A percentile compares a stretch with the other conserved stretches of the same genome.
These are phyloP conservation scores for Geotrichum klebahnii DNA, from an alignment of 1,139 yeast genomes.

Conservation along the genomic window DNA sequence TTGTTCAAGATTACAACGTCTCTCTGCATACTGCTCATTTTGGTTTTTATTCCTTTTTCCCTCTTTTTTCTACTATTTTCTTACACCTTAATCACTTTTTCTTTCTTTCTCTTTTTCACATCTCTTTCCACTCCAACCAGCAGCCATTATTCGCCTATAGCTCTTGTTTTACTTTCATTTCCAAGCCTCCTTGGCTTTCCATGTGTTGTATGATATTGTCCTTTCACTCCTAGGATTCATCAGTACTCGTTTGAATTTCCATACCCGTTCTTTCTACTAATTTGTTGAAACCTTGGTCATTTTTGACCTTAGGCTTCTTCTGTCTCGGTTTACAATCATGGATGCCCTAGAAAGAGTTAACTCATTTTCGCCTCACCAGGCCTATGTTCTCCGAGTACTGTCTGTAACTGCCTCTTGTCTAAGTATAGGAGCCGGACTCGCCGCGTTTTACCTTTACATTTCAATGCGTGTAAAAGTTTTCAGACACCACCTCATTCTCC, in stretches of 20 bases:
- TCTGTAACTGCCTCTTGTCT: constrained; percentile 35
- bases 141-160: too few relatives aligned
- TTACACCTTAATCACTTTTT: neutral
- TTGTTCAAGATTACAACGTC: too few relatives aligned
- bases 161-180: too few relatives aligned
- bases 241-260: neutral
- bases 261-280: neutral
- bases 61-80: neutral
- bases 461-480: constrained; percentile 35
- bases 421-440: constrained; percentile 35
- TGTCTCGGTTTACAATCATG: neutral
- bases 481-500: constrained; percentile 51
- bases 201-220: too few relatives aligned
- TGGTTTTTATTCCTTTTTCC: neutral
- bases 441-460: constrained; percentile 35
- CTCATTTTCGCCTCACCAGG: constrained; percentile 27
- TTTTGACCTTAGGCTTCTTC: constrained; percentile 5
- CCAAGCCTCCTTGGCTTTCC: too few relatives aligned
- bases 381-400: constrained; percentile 30
- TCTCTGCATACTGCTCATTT: neutral
- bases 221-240: neutral
- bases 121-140: too few relatives aligned
- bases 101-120: neutral
- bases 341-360: constrained; percentile 10
- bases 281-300: constrained; percentile 1